Percentiles rank a stretch among this genome's conserved stretches.
phyloP scores from a whole-genome alignment of 2,329 filamentous ascomycete genomes.

The Colletotrichum godetiae region DNA sequence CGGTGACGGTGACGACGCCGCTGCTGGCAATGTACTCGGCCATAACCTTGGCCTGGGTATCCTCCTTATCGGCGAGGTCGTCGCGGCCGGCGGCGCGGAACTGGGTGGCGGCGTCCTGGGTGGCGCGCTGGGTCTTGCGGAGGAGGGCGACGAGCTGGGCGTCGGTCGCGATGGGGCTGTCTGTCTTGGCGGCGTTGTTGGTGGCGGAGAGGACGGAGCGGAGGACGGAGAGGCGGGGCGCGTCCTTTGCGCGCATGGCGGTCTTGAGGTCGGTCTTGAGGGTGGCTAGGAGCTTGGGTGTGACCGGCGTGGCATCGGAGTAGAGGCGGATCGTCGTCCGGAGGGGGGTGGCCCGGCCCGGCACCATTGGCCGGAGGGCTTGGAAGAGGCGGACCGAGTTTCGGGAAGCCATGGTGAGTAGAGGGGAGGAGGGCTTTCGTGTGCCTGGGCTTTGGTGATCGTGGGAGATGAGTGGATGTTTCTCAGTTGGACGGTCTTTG shows the following conservation, averaged over 20 bases:
- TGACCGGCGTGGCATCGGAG: slow-evolving; percentile 44
- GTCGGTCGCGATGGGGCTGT: slow-evolving; percentile 76
- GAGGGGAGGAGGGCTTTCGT: background rate
- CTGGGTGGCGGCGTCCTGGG: slow-evolving; percentile 70
- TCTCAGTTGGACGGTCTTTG: background rate
- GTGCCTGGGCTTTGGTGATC: background rate
- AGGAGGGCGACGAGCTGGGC: slow-evolving; percentile 76
- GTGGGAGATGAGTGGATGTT: background rate
- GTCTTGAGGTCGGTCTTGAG: slow-evolving; percentile 72
- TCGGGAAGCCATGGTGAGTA: slow-evolving; percentile 41
- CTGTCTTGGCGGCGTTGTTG: slow-evolving; percentile 81
- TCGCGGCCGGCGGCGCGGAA: slow-evolving; percentile 72
- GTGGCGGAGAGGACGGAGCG: slow-evolving; percentile 76
- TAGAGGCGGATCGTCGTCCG: slow-evolving; percentile 37
- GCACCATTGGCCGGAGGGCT: slow-evolving; percentile 37
- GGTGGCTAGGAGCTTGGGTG: slow-evolving; percentile 62
- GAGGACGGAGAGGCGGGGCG: slow-evolving; percentile 74
- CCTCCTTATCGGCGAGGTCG: slow-evolving; percentile 79
- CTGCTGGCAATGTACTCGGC: slow-evolving; percentile 72
- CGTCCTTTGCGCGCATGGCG: slow-evolving; percentile 74
- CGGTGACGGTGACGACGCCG: slow-evolving; percentile 67
- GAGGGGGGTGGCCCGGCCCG: slow-evolving; percentile 27
- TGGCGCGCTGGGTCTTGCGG: slow-evolving; percentile 69
- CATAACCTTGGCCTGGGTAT: slow-evolving; percentile 72
- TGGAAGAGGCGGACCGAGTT: slow-evolving; percentile 39